Base-by-base conservation (phyloP, 2,329 filamentous ascomycete species). In the Fusarium solani-melongenae region DNA sequence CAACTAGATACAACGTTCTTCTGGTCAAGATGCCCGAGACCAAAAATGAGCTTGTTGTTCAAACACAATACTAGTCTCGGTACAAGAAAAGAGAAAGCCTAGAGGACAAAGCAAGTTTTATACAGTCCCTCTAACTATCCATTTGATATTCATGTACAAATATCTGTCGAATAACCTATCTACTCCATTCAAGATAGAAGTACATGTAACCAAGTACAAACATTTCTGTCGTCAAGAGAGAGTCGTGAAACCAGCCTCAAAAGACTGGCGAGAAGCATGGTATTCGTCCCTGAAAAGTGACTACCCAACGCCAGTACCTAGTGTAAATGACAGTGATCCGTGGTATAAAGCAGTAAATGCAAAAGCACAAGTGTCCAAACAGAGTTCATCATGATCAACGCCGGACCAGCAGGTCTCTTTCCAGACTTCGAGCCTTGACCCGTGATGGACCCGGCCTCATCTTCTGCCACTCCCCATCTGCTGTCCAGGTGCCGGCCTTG, bases 401-500 rank as follows among this genome's bases (percentile, higher is more conserved):
- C 44, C 64, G 69, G 33, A 78, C 57, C 58, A 73, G 71, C 14
- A 77, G 71, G 17, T 76, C 71, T 11, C 69, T 71, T 24, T 71
- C 76, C n/a, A 72, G n/a, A 15, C 76, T 74, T 51, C 81, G 75
- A 24, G 69, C 66, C 72, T 78, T 81, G 39, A 87, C 79, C 75
- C 80, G 85, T 1, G 88, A 90, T 15, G 92, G 89, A 0, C 92
- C 92, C 2, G 87, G 77, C 75, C 85, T 81, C 92, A 94, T 94
- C 29, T 88, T 81, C 49, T 84, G 84, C 93, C 93, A 96, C 36
- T 86, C 84, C 1, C 92, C 89, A 61, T 91, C 87, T 1, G 79
- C 82, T 27, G 86, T 86, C 93, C 93, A 96, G 12, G 86, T 87
- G 1, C 93, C 93, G 0, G 93, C 93, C 81, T 91, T 92, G 15